phyloP scores from a whole-genome alignment of 768 basidiomycete species.

The Nidularia sp. region DNA sequence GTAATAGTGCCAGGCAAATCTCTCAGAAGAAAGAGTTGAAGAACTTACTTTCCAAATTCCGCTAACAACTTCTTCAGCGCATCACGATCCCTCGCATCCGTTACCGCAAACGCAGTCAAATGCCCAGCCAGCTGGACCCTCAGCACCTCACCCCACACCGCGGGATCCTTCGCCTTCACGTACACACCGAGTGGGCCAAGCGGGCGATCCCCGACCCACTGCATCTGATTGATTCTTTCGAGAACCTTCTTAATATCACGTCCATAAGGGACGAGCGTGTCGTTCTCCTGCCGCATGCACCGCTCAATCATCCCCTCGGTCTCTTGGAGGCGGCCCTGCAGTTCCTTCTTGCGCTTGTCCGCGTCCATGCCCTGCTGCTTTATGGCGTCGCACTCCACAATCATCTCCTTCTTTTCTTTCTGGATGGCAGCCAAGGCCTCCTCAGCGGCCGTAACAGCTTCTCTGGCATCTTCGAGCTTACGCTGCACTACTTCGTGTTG shows the following conservation, averaged over 20 bases:
- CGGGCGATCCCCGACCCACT: constrained; percentile 65
- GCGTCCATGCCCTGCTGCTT: constrained; percentile 29
- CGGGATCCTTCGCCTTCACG: constrained; percentile 68
- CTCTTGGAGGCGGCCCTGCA: constrained; percentile 39
- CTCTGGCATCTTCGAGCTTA: constrained; percentile 44
- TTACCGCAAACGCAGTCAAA: constrained; percentile 73
- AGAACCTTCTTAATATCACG: constrained; percentile 55
- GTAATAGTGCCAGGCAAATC: not conserved
- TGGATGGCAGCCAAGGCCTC: constrained; percentile 19
- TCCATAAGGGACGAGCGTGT: constrained; percentile 62
- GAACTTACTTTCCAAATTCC: constrained; percentile 59
- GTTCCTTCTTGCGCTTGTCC: constrained; percentile 22
- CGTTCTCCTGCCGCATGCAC: constrained; percentile 47
- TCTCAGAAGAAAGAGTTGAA: constrained; percentile 3
- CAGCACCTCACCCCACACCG: constrained; percentile 64
- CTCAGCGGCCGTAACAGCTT: constrained; percentile 34
- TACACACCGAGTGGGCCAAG: constrained; percentile 78
- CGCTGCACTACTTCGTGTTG: constrained; percentile 56
- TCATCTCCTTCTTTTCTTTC: constrained; percentile 25
- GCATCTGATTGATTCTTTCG: constrained; percentile 40
- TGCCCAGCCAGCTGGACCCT: constrained; percentile 51
- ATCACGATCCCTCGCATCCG: constrained; percentile 58
- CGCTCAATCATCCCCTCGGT: constrained; percentile 46
- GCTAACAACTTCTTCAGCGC: constrained; percentile 54
- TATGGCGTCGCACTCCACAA: constrained; percentile 20